phyloP scores from a whole-genome alignment of 208 protist species.

The Trypanosoma congolense region DNA sequence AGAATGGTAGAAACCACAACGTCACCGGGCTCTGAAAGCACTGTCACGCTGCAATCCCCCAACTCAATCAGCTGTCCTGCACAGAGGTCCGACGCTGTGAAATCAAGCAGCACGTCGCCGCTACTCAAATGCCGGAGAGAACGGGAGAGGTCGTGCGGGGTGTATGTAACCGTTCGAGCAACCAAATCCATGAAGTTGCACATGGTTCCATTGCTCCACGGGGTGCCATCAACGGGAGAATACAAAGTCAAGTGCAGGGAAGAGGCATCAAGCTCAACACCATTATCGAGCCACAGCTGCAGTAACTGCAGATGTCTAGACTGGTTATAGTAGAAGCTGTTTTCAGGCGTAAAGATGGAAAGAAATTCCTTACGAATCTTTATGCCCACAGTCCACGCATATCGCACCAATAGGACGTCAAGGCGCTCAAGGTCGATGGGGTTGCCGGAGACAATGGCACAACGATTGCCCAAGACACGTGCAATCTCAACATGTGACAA shows the following conservation, averaged over 20 bases:
- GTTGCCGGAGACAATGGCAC: constrained; percentile 67
- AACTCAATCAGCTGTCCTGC: constrained; percentile 59
- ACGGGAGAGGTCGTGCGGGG: constrained; percentile 63
- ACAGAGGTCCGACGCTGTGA: constrained; percentile 38
- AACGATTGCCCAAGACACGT: constrained; percentile 62
- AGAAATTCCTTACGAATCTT: constrained; percentile 76
- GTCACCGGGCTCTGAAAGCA: constrained; percentile 48
- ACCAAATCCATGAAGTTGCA: constrained; percentile 35
- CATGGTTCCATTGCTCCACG: constrained; percentile 20
- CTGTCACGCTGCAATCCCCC: constrained; percentile 42
- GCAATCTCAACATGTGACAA: constrained; percentile 58
- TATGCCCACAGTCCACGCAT: constrained; percentile 47
- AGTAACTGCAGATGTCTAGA: constrained; percentile 47
- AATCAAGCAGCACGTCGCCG: constrained; percentile 65
- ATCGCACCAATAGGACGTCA: constrained; percentile 50
- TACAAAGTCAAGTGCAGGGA: constrained; percentile 48
- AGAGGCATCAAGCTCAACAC: constrained; percentile 35
- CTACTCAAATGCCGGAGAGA: constrained; percentile 53
- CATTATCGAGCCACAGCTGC: constrained; percentile 40
- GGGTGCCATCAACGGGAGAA: constrained; percentile 64
- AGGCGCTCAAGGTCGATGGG: constrained; percentile 66
- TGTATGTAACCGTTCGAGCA: constrained; percentile 48
- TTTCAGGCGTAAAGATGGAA: constrained; percentile 45
- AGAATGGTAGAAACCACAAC: constrained; percentile 33
- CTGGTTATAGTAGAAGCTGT: constrained; percentile 62